Percentiles rank a stretch among this genome's conserved stretches.
Evolutionary conservation across 2,329 filamentous ascomycete genomes (phyloP).

Genomic region (Cytospora piceicola): DNA sequence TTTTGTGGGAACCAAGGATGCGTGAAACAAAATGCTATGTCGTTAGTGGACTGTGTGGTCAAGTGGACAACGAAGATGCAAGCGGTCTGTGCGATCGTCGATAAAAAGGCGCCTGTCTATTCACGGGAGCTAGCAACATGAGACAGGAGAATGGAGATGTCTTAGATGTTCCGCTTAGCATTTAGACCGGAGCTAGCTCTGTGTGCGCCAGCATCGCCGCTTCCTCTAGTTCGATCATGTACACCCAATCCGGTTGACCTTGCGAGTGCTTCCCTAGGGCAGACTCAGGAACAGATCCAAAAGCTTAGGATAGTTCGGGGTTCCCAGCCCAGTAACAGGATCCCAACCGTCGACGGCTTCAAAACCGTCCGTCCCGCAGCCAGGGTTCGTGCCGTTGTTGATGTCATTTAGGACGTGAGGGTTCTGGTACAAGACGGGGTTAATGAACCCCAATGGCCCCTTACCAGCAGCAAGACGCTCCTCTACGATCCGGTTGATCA

Average conservation of each 20-base stretch:
- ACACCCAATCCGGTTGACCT: not conserved
- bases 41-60: not conserved
- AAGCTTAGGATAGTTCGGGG: conserved; percentile 35
- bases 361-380: conserved; percentile 40
- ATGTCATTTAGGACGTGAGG: conserved; percentile 40
- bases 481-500: conserved; percentile 67
- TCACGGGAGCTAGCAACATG: not conserved
- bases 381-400: conserved; percentile 38
- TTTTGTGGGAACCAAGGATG: not conserved
- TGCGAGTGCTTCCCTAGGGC: not conserved
- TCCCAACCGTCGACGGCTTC: conserved; percentile 37
- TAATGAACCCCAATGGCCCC: conserved; percentile 43
- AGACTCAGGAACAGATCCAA: conserved; percentile 32
- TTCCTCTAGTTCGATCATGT: no score
- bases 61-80: not conserved
- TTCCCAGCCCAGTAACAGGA: conserved; percentile 36
- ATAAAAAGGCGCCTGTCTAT: not conserved
- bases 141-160: not conserved
- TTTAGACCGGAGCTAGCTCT: not conserved
- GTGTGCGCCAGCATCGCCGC: not conserved
- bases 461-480: conserved; percentile 55
- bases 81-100: not conserved
- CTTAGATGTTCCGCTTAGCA: no score
- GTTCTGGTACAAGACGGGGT: conserved; percentile 39
- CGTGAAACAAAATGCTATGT: not conserved